Conservation (phyloP, 768 basidiomycete species). For the Lactarius sanguifluus region DNA sequence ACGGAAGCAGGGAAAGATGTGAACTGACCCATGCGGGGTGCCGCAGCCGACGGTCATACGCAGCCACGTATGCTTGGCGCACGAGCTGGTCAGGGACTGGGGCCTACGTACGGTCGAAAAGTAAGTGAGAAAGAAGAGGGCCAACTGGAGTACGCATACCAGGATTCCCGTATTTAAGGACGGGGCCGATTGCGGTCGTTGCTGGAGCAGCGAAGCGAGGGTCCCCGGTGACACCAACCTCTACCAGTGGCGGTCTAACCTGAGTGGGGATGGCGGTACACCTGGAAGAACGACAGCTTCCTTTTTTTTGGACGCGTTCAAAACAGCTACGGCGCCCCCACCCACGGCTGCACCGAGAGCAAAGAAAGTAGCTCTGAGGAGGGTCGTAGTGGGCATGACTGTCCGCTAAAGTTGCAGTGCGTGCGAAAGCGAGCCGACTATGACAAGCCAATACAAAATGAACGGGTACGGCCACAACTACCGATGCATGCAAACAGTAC, state of each 20-base stretch:
- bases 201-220: slow-evolving; percentile 43
- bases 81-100: slow-evolving; percentile 77
- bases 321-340: slow-evolving; percentile 62
- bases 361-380: slow-evolving; percentile 71
- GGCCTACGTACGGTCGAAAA: slow-evolving; percentile 52
- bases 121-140: not conserved
- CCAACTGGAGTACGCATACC: slow-evolving; percentile 45
- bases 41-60: slow-evolving; percentile 84
- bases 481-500: slow-evolving; percentile 26
- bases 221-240: slow-evolving; percentile 46
- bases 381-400: slow-evolving; percentile 45
- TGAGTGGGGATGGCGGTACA: slow-evolving; percentile 18
- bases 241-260: slow-evolving; percentile 42
- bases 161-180: slow-evolving; percentile 80
- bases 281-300: slow-evolving; percentile 20
- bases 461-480: slow-evolving; percentile 28
- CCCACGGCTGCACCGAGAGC: slow-evolving; percentile 82
- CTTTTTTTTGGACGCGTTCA: slow-evolving; percentile 41
- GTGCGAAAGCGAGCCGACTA: not conserved
- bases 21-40: slow-evolving; percentile 89
- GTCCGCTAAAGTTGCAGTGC: not conserved
- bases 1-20: not conserved
- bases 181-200: slow-evolving; percentile 35
- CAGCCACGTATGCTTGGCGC: slow-evolving; percentile 82
- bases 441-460: slow-evolving; percentile 21